Percentiles rank a stretch among this genome's conserved stretches.
Evolutionary conservation across 495 filamentous ascomycete genomes (phyloP).

Genomic region (Melanomma pulvis-pyrius): DNA sequence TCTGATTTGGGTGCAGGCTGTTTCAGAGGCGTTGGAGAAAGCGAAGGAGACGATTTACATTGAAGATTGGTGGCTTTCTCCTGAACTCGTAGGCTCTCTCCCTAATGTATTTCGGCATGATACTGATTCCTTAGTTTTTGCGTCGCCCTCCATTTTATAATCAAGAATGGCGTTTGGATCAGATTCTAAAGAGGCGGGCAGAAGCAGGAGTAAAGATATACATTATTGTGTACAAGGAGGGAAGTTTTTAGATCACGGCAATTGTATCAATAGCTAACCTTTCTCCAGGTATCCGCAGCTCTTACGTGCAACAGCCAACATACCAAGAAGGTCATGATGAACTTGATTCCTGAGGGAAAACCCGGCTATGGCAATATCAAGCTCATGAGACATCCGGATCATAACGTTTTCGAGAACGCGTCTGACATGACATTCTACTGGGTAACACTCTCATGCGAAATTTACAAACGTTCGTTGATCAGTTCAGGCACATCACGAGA

Average conservation of each 20-base stretch:
- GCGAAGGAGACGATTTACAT: conserved; percentile 95
- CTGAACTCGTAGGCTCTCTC: conserved; percentile 60
- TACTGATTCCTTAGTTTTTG: conserved; percentile 58
- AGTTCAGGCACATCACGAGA: conserved; percentile 80
- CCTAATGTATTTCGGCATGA: neutral
- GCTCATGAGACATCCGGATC: conserved; percentile 91
- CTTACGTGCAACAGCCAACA: conserved; percentile 90
- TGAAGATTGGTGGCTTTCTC: conserved; percentile 95
- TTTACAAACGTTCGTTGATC: neutral
- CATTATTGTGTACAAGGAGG: conserved; percentile 89
- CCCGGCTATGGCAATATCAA: conserved; percentile 84
- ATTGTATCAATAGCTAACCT: conserved; percentile 38
- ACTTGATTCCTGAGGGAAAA: conserved; percentile 75
- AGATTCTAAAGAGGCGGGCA: conserved; percentile 80
- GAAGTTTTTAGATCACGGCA: neutral
- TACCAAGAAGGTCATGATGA: conserved; percentile 83
- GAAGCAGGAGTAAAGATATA: conserved; percentile 95
- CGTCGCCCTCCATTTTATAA: conserved; percentile 77
- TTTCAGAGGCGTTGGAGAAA: conserved; percentile 80
- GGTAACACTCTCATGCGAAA: conserved; percentile 41
- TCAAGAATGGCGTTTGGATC: conserved; percentile 88
- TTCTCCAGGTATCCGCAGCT: conserved; percentile 63
- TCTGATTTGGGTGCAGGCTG: conserved; percentile 51
- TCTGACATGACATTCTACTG: conserved; percentile 98
- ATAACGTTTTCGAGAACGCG: conserved; percentile 90